A percentile compares a stretch with the other conserved stretches of the same genome.
These are phyloP conservation scores for Psophocarpus tetragonolobus DNA, from an alignment of 306 rosid species.

Conservation along the genomic window DNA sequence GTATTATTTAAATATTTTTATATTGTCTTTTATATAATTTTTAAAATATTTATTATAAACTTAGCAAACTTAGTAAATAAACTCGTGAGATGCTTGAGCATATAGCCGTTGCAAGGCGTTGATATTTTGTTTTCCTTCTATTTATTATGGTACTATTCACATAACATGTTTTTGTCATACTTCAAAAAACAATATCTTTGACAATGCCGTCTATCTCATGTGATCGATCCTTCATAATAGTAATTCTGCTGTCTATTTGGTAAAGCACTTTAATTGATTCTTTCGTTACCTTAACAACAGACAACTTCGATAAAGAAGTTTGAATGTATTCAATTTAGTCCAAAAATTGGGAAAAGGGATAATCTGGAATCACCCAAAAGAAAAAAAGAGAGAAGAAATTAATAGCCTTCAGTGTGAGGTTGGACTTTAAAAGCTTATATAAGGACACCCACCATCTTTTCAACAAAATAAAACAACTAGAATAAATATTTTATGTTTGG, in stretches of 20 bases:
- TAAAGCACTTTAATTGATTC: conserved; percentile 29
- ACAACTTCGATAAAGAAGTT: conserved; percentile 25
- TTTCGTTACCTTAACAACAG: conserved; percentile 31
- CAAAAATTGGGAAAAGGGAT: neutral
- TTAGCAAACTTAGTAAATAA: neutral
- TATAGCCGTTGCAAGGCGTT: neutral
- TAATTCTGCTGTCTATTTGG: conserved; percentile 14
- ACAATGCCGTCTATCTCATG: neutral
- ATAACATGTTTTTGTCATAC: neutral
- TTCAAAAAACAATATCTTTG: neutral
- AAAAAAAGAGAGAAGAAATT: neutral
- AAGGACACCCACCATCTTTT: neutral
- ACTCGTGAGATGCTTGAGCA: neutral
- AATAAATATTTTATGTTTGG: neutral
- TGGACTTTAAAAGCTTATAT: neutral
- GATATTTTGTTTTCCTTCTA: neutral
- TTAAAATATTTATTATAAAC: no score
- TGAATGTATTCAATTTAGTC: conserved; percentile 1
- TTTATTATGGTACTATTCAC: neutral
- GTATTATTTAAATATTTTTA: no score
- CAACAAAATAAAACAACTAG: neutral
- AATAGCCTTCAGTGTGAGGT: conserved; percentile 29
- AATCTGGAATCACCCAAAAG: neutral
- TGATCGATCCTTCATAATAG: neutral
- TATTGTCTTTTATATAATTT: no score